Percentiles rank a stretch among this genome's conserved stretches.
phyloP scores from a whole-genome alignment of 176 grass and related monocot species.

The Olyra latifolia region DNA sequence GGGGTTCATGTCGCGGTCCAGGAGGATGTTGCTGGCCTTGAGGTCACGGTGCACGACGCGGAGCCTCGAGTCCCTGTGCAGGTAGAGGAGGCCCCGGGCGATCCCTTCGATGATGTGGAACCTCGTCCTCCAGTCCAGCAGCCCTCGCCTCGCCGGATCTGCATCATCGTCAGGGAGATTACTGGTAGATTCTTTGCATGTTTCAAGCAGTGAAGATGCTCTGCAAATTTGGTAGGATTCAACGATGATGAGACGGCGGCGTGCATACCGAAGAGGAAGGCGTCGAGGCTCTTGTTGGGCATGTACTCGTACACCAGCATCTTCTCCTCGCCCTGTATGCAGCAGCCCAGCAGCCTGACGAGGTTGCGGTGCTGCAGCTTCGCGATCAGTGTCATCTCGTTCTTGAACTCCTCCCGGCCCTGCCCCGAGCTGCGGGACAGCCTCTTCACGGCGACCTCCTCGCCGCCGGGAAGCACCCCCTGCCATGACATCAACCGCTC shows the following conservation, averaged over 20 bases:
- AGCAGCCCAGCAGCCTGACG: conserved; percentile 54
- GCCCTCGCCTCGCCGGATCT: conserved; percentile 42
- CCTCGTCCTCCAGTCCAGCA: conserved; percentile 53
- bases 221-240: neutral
- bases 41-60: conserved; percentile 64
- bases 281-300: conserved; percentile 72
- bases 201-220: neutral
- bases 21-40: conserved; percentile 75
- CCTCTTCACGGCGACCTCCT: conserved; percentile 67
- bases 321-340: conserved; percentile 65
- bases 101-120: conserved; percentile 55
- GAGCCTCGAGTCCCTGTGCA: conserved; percentile 66
- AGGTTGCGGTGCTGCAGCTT: conserved; percentile 78
- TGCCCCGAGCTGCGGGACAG: conserved; percentile 65
- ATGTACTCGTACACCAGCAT: conserved; percentile 80
- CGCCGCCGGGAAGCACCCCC: conserved; percentile 34
- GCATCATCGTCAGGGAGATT: neutral
- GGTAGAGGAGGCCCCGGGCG: conserved; percentile 61
- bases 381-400: conserved; percentile 62
- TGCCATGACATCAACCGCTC: neutral
- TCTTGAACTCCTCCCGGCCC: conserved; percentile 68
- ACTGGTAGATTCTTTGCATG: too few species aligned
- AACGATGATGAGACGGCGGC: too few species aligned
- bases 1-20: conserved; percentile 62
- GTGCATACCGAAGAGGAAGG: conserved; percentile 54